Conservation (phyloP, 257 asterid genomes). For the Leptodermis oblonga region DNA sequence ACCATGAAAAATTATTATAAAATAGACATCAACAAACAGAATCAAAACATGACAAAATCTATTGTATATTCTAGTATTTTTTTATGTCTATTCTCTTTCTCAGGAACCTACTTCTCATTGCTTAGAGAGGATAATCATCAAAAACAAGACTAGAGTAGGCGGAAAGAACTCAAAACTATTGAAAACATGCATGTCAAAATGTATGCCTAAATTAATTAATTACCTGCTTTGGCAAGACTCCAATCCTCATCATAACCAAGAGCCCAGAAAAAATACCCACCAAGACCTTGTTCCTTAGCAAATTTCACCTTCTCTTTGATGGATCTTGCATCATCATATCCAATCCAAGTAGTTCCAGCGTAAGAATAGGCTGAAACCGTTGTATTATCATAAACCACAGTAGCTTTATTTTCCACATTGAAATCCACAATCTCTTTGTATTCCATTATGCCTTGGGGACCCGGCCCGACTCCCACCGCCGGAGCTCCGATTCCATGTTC, state of each 20-base stretch:
- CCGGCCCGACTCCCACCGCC: conserved; percentile 55
- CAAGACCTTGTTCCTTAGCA: conserved; percentile 50
- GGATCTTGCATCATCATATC: conserved; percentile 50
- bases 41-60: too few relatives aligned
- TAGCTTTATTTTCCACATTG: conserved; percentile 35
- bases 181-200: too few relatives aligned
- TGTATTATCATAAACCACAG: conserved; percentile 33
- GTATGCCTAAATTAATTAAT: too few relatives aligned
- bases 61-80: not conserved
- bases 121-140: not conserved
- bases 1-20: not conserved
- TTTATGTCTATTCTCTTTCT: not conserved
- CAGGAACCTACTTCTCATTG: too few relatives aligned
- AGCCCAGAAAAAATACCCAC: conserved; percentile 70
- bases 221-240: conserved; percentile 60
- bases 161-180: not conserved
- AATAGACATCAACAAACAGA: too few relatives aligned
- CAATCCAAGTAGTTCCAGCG: conserved; percentile 49
- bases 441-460: conserved; percentile 37
- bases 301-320: conserved; percentile 36
- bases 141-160: not conserved
- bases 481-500: conserved; percentile 51
- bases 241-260: conserved; percentile 57
- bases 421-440: conserved; percentile 35
- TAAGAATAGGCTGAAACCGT: conserved; percentile 53